phyloP scores from a whole-genome alignment of 176 grass and related monocot genomes.

The Oryza glumipatula region DNA sequence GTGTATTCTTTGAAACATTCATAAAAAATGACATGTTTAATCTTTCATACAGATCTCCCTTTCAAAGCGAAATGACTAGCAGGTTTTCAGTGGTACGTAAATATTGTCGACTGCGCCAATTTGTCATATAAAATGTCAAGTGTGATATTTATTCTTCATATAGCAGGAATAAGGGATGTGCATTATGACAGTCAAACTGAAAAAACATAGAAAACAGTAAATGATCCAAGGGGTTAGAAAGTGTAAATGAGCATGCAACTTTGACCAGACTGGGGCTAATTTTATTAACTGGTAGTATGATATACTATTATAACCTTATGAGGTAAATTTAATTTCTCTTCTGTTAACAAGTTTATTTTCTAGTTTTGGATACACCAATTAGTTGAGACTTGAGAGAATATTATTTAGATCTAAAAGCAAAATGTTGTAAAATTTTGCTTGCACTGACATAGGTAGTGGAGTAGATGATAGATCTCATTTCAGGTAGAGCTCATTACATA shows the following conservation, averaged over 20 bases:
- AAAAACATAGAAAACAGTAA: neutral
- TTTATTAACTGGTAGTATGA: neutral
- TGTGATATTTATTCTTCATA: neutral
- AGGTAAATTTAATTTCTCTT: neutral
- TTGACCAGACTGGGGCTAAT: neutral
- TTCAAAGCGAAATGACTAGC: neutral
- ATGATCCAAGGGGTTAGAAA: neutral
- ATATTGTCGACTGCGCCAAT: neutral
- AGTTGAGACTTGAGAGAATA: neutral
- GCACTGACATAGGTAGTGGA: neutral
- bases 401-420: neutral
- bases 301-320: neutral
- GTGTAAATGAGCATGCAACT: neutral
- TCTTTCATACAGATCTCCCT: neutral
- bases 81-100: slow-evolving; percentile 5
- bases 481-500: neutral
- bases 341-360: neutral
- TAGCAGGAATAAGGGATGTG: neutral
- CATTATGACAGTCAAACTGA: neutral
- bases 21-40: neutral
- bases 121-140: neutral
- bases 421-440: neutral
- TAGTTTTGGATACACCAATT: neutral
- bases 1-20: neutral
- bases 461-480: neutral